These are phyloP conservation scores for Chrysoporthe austroafricana DNA, from an alignment of 2,329 filamentous ascomycete species.

Conservation along the genomic window DNA sequence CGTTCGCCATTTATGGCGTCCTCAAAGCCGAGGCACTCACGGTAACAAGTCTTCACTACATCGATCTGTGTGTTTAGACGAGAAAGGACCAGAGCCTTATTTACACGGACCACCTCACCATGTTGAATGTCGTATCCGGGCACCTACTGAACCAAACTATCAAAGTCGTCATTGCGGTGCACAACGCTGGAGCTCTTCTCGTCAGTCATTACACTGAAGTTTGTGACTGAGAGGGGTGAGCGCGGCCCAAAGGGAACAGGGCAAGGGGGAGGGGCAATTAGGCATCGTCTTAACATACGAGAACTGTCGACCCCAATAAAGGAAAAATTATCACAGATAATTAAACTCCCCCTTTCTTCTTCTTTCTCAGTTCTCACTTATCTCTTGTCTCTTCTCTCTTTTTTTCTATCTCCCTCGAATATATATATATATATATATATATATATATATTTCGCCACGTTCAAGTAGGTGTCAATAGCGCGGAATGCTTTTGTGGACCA, in stretches of 20 bases:
- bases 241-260: constrained; percentile 10
- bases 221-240: constrained; percentile 14
- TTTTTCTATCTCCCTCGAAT: too few species aligned
- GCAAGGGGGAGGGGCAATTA: constrained; percentile 10
- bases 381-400: too few species aligned
- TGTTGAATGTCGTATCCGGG: neutral
- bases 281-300: constrained; percentile 19
- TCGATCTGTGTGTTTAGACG: neutral
- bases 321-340: too few species aligned
- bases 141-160: constrained; percentile 9
- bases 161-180: constrained; percentile 20
- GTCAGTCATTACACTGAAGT: constrained; percentile 21
- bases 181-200: constrained; percentile 11
- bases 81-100: constrained; percentile 6
- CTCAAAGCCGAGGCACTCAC: too few species aligned
- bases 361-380: too few species aligned
- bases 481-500: too few species aligned
- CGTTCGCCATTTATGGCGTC: too few species aligned
- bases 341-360: too few species aligned
- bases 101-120: constrained; percentile 16
- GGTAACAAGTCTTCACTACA: too few species aligned
- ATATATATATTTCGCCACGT: neutral
- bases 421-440: too few species aligned
- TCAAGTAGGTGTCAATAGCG: too few species aligned
- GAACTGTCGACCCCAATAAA: constrained; percentile 2